Percentiles rank a stretch among this genome's conserved stretches.
Evolutionary conservation across 2,329 filamentous ascomycete species (phyloP).

Genomic region (Tolypocladium inflatum): DNA sequence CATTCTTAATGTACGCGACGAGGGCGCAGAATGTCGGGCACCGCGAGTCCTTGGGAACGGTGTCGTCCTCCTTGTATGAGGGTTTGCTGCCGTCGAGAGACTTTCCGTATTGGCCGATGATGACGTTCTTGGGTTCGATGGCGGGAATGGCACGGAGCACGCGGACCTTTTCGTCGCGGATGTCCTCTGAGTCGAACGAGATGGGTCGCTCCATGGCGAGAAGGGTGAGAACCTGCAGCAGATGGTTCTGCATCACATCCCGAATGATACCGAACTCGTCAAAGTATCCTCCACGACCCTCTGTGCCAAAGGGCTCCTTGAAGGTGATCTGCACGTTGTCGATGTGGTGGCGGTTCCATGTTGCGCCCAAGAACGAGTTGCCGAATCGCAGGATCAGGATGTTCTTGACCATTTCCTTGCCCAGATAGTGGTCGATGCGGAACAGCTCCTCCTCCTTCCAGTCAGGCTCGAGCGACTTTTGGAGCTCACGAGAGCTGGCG

Average conservation of each 20-base stretch:
- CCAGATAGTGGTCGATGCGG: conserved; percentile 98
- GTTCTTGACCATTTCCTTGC: conserved; percentile 99
- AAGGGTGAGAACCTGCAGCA: conserved; percentile 91
- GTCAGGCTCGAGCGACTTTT: conserved; percentile 89
- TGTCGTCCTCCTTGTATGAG: conserved; percentile 97
- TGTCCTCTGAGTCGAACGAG: conserved; percentile 95
- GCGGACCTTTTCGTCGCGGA: conserved; percentile 96
- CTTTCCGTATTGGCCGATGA: conserved; percentile 96
- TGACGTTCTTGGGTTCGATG: conserved; percentile 98
- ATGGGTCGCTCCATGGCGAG: conserved; percentile 97
- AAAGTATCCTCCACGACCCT: conserved; percentile 96
- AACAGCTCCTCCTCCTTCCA: conserved; percentile 99
- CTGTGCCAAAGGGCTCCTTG: conserved; percentile 98
- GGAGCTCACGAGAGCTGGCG: conserved; percentile 84
- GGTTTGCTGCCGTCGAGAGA: conserved; percentile 95
- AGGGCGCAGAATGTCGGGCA: conserved; percentile 98
- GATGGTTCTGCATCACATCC: conserved; percentile 99
- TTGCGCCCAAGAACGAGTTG: conserved; percentile 97
- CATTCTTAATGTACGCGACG: conserved; percentile 98
- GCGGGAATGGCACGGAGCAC: conserved; percentile 87
- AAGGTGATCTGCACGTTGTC: conserved; percentile 99
- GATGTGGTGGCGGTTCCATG: conserved; percentile 99
- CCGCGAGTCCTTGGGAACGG: conserved; percentile 90
- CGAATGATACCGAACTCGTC: conserved; percentile 99
- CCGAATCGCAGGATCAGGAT: conserved; percentile 96